These are phyloP conservation scores for Lenwebbia sp. DNA, from an alignment of 345 rosid species.

Conservation along the genomic window DNA sequence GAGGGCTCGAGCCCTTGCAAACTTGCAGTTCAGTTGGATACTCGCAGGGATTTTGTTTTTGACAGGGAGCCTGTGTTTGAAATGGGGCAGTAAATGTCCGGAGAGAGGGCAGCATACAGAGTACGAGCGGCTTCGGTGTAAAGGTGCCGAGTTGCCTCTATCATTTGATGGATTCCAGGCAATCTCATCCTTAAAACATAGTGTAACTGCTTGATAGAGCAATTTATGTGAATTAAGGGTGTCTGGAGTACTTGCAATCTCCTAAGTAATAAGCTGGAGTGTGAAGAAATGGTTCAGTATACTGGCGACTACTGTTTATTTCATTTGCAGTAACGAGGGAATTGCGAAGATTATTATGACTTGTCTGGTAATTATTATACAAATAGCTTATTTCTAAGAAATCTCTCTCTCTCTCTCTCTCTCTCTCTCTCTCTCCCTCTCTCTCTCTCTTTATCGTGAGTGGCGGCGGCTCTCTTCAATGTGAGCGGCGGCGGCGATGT, in stretches of 20 bases:
- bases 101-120: constrained; percentile 11
- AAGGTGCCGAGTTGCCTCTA: constrained; percentile 20
- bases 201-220: background rate
- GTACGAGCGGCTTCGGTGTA: constrained; percentile 37
- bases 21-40: constrained; percentile 93
- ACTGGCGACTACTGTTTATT: background rate
- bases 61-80: constrained; percentile 46
- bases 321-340: background rate
- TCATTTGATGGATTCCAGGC: constrained; percentile 16
- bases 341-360: background rate
- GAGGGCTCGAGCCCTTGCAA: constrained; percentile 69
- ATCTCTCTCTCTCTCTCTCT: background rate
- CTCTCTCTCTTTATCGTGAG: background rate
- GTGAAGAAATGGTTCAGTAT: background rate
- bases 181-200: background rate
- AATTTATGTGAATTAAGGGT: background rate
- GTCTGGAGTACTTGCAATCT: background rate
- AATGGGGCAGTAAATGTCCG: constrained; percentile 27
- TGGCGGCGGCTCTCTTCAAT: background rate
- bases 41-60: constrained; percentile 45
- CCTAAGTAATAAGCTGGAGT: background rate
- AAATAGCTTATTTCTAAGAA: background rate
- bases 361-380: background rate
- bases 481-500: background rate
- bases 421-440: background rate